Conservation (phyloP, 2,329 filamentous ascomycete genomes). For the Bertia moriformis region DNA sequence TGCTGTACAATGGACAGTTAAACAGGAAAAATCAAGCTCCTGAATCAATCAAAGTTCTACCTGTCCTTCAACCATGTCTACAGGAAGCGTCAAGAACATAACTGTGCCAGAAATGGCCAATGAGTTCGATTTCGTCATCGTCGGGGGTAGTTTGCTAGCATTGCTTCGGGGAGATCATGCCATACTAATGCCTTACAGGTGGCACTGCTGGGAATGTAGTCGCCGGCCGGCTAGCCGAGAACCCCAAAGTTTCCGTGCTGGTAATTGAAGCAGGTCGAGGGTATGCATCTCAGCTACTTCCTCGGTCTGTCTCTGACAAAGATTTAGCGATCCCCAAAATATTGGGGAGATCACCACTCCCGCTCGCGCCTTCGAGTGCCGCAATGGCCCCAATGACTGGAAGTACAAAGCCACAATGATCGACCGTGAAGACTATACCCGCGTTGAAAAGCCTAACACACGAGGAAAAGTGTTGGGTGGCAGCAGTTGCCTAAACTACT, state of each 20-base stretch:
- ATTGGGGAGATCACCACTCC: slow-evolving; percentile 37
- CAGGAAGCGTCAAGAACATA: no score
- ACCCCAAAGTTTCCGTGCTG: slow-evolving; percentile 26
- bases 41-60: no score
- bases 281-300: no score
- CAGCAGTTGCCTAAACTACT: slow-evolving; percentile 44
- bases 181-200: no score
- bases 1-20: no score
- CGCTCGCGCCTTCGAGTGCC: slow-evolving; percentile 33
- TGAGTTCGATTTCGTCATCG: no score
- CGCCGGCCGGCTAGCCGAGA: slow-evolving; percentile 34
- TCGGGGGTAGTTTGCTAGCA: no score
- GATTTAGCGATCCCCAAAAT: slow-evolving; percentile 28
- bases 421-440: slow-evolving; percentile 40
- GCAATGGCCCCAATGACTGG: slow-evolving; percentile 43
- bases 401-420: slow-evolving; percentile 47
- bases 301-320: no score
- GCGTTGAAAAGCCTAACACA: slow-evolving; percentile 49
- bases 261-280: slow-evolving; percentile 32
- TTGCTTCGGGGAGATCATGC: no score
- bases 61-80: no score
- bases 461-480: slow-evolving; percentile 44
- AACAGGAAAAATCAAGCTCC: no score
- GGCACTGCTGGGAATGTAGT: slow-evolving; percentile 31
- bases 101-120: no score